phyloP scores from a whole-genome alignment of 2,329 filamentous ascomycete genomes.

The Septoria linicola region DNA sequence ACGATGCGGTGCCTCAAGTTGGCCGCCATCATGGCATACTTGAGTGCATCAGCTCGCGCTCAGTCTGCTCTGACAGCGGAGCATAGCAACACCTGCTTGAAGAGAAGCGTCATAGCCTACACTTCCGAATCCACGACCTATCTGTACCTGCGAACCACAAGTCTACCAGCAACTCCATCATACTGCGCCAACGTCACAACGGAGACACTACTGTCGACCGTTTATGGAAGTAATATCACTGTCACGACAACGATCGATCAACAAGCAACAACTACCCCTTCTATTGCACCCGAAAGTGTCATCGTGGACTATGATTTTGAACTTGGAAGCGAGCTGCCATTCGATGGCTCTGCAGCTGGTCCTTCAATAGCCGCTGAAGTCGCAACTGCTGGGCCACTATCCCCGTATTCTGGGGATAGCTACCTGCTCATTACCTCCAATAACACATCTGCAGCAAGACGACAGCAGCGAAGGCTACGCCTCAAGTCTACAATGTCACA shows the following conservation, averaged over 20 bases:
- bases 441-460: neutral
- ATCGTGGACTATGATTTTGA: neutral
- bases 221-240: neutral
- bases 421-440: slow-evolving; percentile 15
- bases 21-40: too few relatives aligned
- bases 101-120: slow-evolving; percentile 4
- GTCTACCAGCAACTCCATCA: slow-evolving; percentile 1
- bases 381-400: neutral
- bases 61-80: too few relatives aligned
- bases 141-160: neutral
- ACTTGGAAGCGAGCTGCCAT: neutral
- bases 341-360: slow-evolving; percentile 1
- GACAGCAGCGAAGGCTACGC: neutral
- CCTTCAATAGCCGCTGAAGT: slow-evolving; percentile 2
- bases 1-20: too few relatives aligned
- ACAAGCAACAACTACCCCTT: neutral
- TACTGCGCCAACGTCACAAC: slow-evolving; percentile 4
- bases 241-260: slow-evolving; percentile 1
- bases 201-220: neutral
- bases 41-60: too few relatives aligned
- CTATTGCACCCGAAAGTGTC: neutral
- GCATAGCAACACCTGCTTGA: slow-evolving; percentile 3
- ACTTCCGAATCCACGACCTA: slow-evolving; percentile 3
- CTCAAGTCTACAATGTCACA: slow-evolving; percentile 16
- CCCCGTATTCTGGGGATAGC: slow-evolving; percentile 2